Percentiles rank a stretch among this genome's conserved stretches.
phyloP scores from a whole-genome alignment of 2,329 filamentous ascomycete species.

The Exophiala bonariae region DNA sequence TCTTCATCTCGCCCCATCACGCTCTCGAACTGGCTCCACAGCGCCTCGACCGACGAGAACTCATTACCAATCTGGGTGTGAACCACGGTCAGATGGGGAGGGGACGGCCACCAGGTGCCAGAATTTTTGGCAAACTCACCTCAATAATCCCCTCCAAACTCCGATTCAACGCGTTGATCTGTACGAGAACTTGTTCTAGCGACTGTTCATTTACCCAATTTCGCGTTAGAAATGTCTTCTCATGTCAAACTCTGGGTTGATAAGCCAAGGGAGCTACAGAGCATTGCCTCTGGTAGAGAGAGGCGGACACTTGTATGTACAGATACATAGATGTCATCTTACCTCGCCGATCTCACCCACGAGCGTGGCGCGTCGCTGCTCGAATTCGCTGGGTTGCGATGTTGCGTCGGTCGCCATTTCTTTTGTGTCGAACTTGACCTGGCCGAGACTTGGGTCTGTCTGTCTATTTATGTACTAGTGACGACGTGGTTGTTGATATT shows the following conservation, averaged over 20 bases:
- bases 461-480: too few species aligned
- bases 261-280: too few species aligned
- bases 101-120: too few species aligned
- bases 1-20: constrained; percentile 77
- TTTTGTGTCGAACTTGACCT: too few species aligned
- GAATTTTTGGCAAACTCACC: constrained; percentile 61
- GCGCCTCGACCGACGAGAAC: constrained; percentile 91
- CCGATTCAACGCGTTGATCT: constrained; percentile 93
- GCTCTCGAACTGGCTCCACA: constrained; percentile 96
- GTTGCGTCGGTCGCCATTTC: constrained; percentile 25
- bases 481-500: too few species aligned
- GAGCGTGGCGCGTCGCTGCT: constrained; percentile 30
- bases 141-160: constrained; percentile 88
- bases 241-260: too few species aligned
- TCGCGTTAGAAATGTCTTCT: background rate
- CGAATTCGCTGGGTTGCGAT: constrained; percentile 30
- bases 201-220: too few species aligned
- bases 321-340: too few species aligned
- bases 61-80: constrained; percentile 78
- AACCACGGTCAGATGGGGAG: too few species aligned
- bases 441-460: too few species aligned
- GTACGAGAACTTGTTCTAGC: constrained; percentile 88
- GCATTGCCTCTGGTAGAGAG: too few species aligned
- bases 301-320: too few species aligned
- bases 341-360: constrained; percentile 28